Base-by-base conservation (phyloP, 257 asterid genomes). In the Scutellaria minor region DNA sequence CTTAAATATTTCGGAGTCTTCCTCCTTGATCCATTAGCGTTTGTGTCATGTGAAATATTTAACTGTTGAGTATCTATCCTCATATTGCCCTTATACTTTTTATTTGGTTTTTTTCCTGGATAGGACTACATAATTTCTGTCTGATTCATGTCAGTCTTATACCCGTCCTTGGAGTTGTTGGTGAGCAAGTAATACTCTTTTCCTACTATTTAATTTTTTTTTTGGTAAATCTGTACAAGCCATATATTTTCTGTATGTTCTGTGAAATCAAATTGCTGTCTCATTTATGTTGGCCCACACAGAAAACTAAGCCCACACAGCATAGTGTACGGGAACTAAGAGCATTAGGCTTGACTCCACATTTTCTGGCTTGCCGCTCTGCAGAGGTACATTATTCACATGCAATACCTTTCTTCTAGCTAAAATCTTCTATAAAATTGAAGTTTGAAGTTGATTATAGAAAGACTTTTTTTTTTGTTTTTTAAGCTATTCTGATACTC, bases 221-320 rank as follows among this genome's bases (percentile, higher is more conserved):
- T 9, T 51, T 35, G 9, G 48, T 53, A 20, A 9, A 56, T 22
- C 66, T 69, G 44, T 31, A 22, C 41, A 35, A 62, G 52, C 67
- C 35, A 58, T 47, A 39, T 35, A 52, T 12, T 41, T 24, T 41
- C 6, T 45, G 6, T 41, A 14, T 61, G 31, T 67, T 73, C 9
- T 57, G 10, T 66, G 40, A 56, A 53, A 52, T 66, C 13, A 53
- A 66, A 76, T 15, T 52, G 40, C 11, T 53, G 55, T 65, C 75
- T 74, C 65, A 69, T 74, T 6, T 40, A 52, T 68, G 56, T 45
- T 44, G 31, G 24, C 59, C 9, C 56, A 22, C 74, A 77, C 86
- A 86, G 91, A 86, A 93, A 93, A 93, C 98, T 15, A 93, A 93
- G 85, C 97, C 97, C 60, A 93, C 98, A 14, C 97, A 93, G 76